A percentile compares a stretch with the other conserved stretches of the same genome.
These are phyloP conservation scores for Bipolaris gigantea DNA, from an alignment of 2,329 filamentous ascomycete species.

Conservation along the genomic window DNA sequence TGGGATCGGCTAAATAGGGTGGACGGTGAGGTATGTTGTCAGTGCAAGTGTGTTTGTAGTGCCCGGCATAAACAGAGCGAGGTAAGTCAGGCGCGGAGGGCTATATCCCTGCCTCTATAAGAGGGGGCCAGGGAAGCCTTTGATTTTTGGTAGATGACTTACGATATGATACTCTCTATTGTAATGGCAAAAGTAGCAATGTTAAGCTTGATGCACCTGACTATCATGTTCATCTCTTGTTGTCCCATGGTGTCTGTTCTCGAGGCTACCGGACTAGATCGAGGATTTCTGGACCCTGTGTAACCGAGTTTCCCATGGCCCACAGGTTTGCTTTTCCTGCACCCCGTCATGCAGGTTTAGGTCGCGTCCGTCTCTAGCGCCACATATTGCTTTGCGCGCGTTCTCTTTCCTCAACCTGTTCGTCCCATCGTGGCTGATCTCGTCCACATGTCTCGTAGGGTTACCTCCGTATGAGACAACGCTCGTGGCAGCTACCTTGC, in stretches of 20 bases:
- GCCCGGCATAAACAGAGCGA: not conserved
- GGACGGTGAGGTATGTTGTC: not conserved
- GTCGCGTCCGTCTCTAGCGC: no score
- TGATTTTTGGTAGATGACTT: not conserved
- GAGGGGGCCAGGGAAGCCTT: not conserved
- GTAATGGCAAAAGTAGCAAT: not conserved
- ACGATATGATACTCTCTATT: not conserved
- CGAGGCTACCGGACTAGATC: no score
- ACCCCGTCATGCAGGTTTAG: no score
- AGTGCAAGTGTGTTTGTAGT: not conserved
- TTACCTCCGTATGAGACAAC: no score
- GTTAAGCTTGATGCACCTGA: not conserved
- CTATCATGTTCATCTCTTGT: not conserved
- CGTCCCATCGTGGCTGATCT: not conserved
- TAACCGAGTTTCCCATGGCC: no score
- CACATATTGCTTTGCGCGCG: not conserved
- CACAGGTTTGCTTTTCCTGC: no score
- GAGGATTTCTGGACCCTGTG: no score
- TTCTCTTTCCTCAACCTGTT: not conserved
- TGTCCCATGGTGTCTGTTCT: no score
- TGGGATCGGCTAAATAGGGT: not conserved
- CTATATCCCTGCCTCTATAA: conserved; percentile 4
- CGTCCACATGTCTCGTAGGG: not conserved
- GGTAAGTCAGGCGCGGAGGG: not conserved
- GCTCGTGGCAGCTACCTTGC: not conserved